These are phyloP conservation scores for Parafenestella ontariensis DNA, from an alignment of 2,329 filamentous ascomycete genomes.

Conservation along the genomic window DNA sequence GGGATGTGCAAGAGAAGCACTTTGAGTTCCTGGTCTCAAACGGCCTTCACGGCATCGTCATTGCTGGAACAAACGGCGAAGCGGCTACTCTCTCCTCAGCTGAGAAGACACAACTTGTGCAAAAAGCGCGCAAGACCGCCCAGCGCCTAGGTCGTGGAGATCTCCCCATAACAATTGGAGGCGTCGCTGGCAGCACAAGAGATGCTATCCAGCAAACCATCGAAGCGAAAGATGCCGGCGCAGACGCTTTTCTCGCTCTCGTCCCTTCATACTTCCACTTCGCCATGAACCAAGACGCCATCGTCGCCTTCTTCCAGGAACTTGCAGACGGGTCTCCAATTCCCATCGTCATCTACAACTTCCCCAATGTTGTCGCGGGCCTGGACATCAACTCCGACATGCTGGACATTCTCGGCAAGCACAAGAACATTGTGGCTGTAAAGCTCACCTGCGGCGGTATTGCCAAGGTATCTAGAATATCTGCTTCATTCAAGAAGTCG, in stretches of 20 bases:
- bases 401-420: conserved; percentile 45
- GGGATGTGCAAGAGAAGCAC: conserved; percentile 61
- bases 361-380: conserved; percentile 53
- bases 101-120: conserved; percentile 52
- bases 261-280: conserved; percentile 52
- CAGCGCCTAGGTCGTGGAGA: conserved; percentile 40
- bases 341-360: conserved; percentile 58
- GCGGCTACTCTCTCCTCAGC: conserved; percentile 50
- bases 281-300: conserved; percentile 47
- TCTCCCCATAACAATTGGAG: conserved; percentile 53
- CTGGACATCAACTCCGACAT: conserved; percentile 54
- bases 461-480: conserved; percentile 53
- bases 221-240: conserved; percentile 49
- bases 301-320: conserved; percentile 46
- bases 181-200: conserved; percentile 50
- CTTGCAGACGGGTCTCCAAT: conserved; percentile 50
- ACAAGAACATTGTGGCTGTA: conserved; percentile 48
- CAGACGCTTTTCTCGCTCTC: conserved; percentile 49
- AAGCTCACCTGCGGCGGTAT: conserved; percentile 50
- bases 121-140: conserved; percentile 49
- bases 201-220: conserved; percentile 51
- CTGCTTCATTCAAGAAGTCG: conserved; percentile 45
- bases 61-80: conserved; percentile 57
- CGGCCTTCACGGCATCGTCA: conserved; percentile 59
- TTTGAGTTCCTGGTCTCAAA: conserved; percentile 62